These are phyloP conservation scores for Candida parachauliodes DNA, from an alignment of 805 yeast genomes.

Conservation along the genomic window DNA sequence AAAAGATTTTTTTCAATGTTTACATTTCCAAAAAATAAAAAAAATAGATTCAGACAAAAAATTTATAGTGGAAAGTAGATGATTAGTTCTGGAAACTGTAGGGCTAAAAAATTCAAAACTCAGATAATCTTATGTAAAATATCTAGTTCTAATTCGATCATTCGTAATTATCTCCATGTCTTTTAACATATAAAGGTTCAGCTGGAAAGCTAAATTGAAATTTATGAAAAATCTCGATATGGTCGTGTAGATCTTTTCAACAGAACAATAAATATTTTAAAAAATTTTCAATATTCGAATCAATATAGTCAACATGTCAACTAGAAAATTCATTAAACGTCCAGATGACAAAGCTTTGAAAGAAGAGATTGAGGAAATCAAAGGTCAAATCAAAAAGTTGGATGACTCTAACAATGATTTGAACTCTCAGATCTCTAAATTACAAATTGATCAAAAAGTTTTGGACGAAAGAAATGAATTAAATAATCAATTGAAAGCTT, in stretches of 20 bases:
- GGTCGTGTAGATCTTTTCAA: slow-evolving; percentile 3
- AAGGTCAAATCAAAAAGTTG: slow-evolving; percentile 59
- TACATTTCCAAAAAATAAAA: neutral
- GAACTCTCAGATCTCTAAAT: slow-evolving; percentile 49
- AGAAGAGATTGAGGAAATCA: slow-evolving; percentile 50
- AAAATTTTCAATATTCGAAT: slow-evolving; percentile 1
- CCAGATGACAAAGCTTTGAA: slow-evolving; percentile 71
- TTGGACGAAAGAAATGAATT: slow-evolving; percentile 30
- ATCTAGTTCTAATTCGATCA: too few relatives aligned
- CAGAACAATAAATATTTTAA: slow-evolving; percentile 2
- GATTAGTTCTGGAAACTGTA: too few relatives aligned
- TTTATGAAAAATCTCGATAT: neutral
- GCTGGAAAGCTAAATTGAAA: too few relatives aligned
- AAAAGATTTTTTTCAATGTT: neutral
- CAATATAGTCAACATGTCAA: neutral
- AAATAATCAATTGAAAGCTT: slow-evolving; percentile 35
- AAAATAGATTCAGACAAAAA: too few relatives aligned
- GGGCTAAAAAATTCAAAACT: too few relatives aligned
- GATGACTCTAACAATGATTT: slow-evolving; percentile 52
- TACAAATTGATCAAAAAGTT: slow-evolving; percentile 28
- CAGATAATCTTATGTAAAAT: too few relatives aligned
- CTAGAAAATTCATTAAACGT: slow-evolving; percentile 56
- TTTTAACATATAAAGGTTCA: too few relatives aligned
- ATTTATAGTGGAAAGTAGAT: neutral
- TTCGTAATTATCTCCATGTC: too few relatives aligned